A percentile compares a stretch with the other conserved stretches of the same genome.
These are phyloP conservation scores for Tylopilus intermedius DNA, from an alignment of 768 basidiomycete genomes.

Conservation along the genomic window DNA sequence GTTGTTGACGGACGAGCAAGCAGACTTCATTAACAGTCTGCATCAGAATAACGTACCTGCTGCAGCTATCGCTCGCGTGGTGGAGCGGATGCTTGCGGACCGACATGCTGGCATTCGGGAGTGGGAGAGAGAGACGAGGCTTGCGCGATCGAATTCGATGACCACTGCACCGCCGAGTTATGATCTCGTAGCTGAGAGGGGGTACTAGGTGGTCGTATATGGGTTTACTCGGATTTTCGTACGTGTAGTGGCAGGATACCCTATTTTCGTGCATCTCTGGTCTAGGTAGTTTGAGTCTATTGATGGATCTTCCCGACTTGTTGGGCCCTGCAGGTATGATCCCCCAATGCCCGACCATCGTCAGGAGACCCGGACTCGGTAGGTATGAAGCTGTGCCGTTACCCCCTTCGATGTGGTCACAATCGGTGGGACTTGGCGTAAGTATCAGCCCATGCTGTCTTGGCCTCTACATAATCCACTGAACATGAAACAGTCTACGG, in stretches of 20 bases:
- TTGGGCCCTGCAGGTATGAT: no score
- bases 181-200: slow-evolving; percentile 1
- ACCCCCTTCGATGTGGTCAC: no score
- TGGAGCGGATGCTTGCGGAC: slow-evolving; percentile 24
- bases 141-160: slow-evolving; percentile 15
- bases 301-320: no score
- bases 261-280: neutral
- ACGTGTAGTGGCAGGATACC: neutral
- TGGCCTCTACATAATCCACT: no score
- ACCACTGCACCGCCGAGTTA: slow-evolving; percentile 15
- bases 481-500: no score
- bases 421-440: no score
- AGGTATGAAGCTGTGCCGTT: no score
- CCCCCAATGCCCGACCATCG: no score
- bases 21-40: slow-evolving; percentile 22
- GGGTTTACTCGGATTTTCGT: neutral
- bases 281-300: neutral
- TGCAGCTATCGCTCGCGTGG: slow-evolving; percentile 20
- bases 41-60: slow-evolving; percentile 21
- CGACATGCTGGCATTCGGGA: slow-evolving; percentile 15
- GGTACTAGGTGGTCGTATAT: neutral
- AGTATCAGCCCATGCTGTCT: no score
- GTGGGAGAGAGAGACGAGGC: slow-evolving; percentile 20
- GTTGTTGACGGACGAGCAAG: slow-evolving; percentile 22
- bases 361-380: no score